These are phyloP conservation scores for Hymenoscyphus occultus DNA, from an alignment of 2,329 filamentous ascomycete species.

Conservation along the genomic window DNA sequence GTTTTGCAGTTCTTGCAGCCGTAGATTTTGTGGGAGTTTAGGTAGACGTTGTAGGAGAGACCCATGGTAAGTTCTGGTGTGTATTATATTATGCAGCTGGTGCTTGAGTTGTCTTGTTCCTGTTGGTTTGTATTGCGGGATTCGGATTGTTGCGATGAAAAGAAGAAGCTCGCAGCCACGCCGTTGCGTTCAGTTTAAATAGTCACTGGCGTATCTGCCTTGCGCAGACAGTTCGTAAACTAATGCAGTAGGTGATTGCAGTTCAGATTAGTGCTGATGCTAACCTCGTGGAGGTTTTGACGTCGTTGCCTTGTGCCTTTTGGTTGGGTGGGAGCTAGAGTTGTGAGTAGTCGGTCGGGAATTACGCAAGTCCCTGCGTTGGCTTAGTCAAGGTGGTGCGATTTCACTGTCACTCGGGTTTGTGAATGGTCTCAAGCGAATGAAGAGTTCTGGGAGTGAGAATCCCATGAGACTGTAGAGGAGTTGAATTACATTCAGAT, in stretches of 20 bases:
- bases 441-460: not conserved
- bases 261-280: not conserved
- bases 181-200: too few species aligned
- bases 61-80: slow-evolving; percentile 58
- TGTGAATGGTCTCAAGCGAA: not conserved
- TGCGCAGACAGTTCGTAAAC: not conserved
- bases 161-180: too few species aligned
- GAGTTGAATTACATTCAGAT: not conserved
- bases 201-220: not conserved
- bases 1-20: slow-evolving; percentile 95
- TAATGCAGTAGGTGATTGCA: not conserved
- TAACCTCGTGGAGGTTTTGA: not conserved
- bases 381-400: not conserved
- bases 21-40: slow-evolving; percentile 82
- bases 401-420: not conserved
- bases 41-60: slow-evolving; percentile 86
- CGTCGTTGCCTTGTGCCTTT: not conserved
- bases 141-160: not conserved
- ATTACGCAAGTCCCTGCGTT: not conserved
- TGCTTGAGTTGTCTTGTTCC: not conserved
- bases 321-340: not conserved
- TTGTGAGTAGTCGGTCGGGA: not conserved
- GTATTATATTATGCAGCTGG: not conserved
- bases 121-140: not conserved
- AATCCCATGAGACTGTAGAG: not conserved